Conservation (phyloP, 257 asterid species). For the Fraxinus cuspidata region DNA sequence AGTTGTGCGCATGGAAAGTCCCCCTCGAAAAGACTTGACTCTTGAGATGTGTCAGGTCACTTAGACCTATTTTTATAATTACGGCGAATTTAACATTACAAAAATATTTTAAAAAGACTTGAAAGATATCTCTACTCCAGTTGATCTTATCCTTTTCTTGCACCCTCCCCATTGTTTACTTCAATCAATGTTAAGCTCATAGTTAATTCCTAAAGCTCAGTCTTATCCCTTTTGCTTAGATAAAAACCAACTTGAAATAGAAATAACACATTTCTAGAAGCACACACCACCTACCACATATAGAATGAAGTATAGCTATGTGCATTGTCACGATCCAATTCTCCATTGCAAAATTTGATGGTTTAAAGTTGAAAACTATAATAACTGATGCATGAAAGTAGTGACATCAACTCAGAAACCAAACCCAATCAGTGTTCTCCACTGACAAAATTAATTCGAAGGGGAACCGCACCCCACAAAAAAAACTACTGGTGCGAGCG, state of each 20-base stretch:
- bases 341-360: not conserved
- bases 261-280: conserved; percentile 12
- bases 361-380: conserved; percentile 10
- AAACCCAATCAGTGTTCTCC: conserved; percentile 2
- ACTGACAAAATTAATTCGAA: no score
- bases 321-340: conserved; percentile 21
- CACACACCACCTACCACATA: not conserved
- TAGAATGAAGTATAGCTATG: no score
- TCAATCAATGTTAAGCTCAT: conserved; percentile 20
- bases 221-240: conserved; percentile 37
- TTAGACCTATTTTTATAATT: no score
- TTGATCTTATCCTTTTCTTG: conserved; percentile 31
- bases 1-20: not conserved
- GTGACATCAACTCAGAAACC: conserved; percentile 13
- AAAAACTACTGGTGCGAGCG: no score
- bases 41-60: not conserved
- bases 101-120: no score
- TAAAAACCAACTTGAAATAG: conserved; percentile 29
- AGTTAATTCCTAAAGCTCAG: conserved; percentile 20
- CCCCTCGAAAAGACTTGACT: not conserved
- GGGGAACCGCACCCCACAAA: no score
- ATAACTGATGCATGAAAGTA: not conserved
- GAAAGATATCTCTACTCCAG: not conserved
- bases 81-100: no score
- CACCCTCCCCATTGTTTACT: conserved; percentile 1